Evolutionary conservation across 306 rosid genomes (phyloP).

Genomic region (Senna tora): DNA sequence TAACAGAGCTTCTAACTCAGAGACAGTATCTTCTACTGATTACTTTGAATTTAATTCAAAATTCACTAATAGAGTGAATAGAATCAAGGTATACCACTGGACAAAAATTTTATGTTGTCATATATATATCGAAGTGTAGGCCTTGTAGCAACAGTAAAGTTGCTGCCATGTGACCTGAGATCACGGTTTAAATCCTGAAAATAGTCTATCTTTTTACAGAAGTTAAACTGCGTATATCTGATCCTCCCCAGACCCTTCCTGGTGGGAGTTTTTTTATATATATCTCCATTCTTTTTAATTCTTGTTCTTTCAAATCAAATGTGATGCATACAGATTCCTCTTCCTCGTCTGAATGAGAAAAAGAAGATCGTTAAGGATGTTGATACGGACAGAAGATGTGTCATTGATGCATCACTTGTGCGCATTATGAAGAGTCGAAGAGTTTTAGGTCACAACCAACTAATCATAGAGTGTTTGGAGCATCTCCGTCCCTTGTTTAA

Average conservation of each 20-base stretch:
- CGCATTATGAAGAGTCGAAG: constrained; percentile 90
- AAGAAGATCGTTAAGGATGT: constrained; percentile 85
- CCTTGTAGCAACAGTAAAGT: too few species aligned
- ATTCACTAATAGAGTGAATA: constrained; percentile 81
- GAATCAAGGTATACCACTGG: constrained; percentile 84
- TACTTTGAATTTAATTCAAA: constrained; percentile 77
- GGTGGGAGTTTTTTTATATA: too few species aligned
- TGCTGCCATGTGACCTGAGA: too few species aligned
- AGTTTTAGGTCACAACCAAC: constrained; percentile 69
- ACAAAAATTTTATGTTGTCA: too few species aligned
- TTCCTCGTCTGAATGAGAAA: constrained; percentile 85
- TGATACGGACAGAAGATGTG: constrained; percentile 87
- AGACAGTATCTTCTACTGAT: constrained; percentile 59
- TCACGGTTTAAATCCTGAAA: too few species aligned
- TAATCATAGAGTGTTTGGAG: constrained; percentile 84
- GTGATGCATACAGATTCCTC: constrained; percentile 63
- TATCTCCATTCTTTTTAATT: too few species aligned
- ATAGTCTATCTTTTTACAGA: too few species aligned
- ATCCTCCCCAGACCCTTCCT: too few species aligned
- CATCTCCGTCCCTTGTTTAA: constrained; percentile 88
- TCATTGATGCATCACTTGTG: constrained; percentile 88
- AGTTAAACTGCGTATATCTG: too few species aligned
- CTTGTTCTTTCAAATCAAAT: neutral
- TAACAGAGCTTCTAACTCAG: constrained; percentile 74
- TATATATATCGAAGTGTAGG: too few species aligned